Evolutionary conservation across 192 early-diverging fungal species (phyloP).

Genomic region (Glomus cerebriforme): DNA sequence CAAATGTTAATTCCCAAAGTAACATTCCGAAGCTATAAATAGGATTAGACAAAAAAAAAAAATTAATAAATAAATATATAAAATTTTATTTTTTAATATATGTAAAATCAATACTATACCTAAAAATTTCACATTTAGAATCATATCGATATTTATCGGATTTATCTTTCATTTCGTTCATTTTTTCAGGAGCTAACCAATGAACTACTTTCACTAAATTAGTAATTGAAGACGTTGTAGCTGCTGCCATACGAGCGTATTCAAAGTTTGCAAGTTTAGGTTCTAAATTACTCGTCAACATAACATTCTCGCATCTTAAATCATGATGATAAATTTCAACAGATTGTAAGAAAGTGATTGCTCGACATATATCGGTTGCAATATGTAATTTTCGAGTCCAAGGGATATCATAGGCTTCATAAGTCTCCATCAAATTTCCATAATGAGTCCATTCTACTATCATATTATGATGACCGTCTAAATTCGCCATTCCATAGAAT

Average conservation of each 20-base stretch:
- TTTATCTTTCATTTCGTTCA: too few relatives aligned
- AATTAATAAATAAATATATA: not conserved
- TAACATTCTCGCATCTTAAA: slow-evolving; percentile 10
- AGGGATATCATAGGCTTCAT: not conserved
- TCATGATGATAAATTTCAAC: not conserved
- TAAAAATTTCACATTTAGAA: slow-evolving; percentile 20
- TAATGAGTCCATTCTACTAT: slow-evolving; percentile 15
- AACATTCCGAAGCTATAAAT: slow-evolving; percentile 15
- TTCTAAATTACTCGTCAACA: slow-evolving; percentile 5
- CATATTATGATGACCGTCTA: not conserved
- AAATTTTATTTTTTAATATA: not conserved
- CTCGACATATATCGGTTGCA: not conserved
- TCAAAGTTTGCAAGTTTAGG: slow-evolving; percentile 26
- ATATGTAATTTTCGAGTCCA: slow-evolving; percentile 12
- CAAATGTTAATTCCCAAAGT: slow-evolving; percentile 12
- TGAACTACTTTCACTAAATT: not conserved
- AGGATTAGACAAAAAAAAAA: not conserved
- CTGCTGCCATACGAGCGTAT: not conserved
- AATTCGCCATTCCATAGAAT: not conserved
- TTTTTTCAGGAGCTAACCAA: slow-evolving; percentile 24
- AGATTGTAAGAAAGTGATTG: not conserved
- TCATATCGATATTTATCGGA: not conserved
- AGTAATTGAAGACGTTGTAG: not conserved
- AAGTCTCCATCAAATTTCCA: not conserved
- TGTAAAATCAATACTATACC: not conserved